Evolutionary conservation across 2,329 filamentous ascomycete genomes (phyloP).

Genomic region (Onygenales sp.): DNA sequence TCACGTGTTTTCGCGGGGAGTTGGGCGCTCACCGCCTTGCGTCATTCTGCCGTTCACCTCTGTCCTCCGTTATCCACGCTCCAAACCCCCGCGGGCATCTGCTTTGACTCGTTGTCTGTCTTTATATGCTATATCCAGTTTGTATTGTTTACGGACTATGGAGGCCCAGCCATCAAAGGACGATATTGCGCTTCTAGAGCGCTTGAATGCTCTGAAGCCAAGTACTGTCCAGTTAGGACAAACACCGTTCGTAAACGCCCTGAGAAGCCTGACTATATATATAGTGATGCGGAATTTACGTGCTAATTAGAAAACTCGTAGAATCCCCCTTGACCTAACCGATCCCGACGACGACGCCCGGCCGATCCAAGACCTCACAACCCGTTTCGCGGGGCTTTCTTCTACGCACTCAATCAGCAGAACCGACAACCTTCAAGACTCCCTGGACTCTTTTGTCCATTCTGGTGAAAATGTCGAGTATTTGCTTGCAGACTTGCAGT

Average conservation of each 20-base stretch:
- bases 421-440: neutral
- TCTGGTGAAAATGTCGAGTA: slow-evolving; percentile 14
- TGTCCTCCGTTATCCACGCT: neutral
- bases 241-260: slow-evolving; percentile 15
- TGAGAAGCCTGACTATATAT: neutral
- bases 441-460: slow-evolving; percentile 4
- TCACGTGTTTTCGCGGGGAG: too few relatives aligned
- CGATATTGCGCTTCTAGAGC: slow-evolving; percentile 21
- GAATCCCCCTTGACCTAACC: neutral
- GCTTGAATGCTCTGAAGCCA: slow-evolving; percentile 25
- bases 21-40: slow-evolving; percentile 1
- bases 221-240: slow-evolving; percentile 22
- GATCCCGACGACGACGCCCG: slow-evolving; percentile 2
- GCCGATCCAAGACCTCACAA: slow-evolving; percentile 1
- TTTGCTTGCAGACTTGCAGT: slow-evolving; percentile 10
- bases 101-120: neutral
- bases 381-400: slow-evolving; percentile 3
- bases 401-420: neutral
- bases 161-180: slow-evolving; percentile 11
- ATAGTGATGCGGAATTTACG: slow-evolving; percentile 1
- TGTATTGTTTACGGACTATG: slow-evolving; percentile 9
- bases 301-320: slow-evolving; percentile 4
- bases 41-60: slow-evolving; percentile 6
- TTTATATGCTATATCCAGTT: neutral
- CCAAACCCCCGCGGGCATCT: neutral